Evolutionary conservation across 1,284 basidiomycete genomes (phyloP), one percentile per base, ranked within the genome.

Genomic region (Tausonia pullulans): DNA sequence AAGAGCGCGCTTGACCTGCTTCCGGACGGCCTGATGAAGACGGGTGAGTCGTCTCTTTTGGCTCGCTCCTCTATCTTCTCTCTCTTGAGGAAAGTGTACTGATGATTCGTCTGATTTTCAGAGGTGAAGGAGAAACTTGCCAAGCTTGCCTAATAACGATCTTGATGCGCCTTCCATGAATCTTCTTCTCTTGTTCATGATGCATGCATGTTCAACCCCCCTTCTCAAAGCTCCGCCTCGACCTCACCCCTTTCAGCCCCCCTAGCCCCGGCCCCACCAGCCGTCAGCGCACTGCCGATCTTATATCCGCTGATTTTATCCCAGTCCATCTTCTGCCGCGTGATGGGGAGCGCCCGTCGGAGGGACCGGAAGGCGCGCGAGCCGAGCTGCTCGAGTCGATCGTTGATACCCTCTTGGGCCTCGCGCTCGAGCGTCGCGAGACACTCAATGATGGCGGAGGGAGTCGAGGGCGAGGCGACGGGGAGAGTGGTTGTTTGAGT

Each of bases 301-400:
- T 88, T 89, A 75, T 94, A 94, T 16, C 88, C 88, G 67, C 79
- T 55, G 65, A 90, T 90, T 81, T 87, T 91, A 69, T 93, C 91
- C 93, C 92, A 95, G 69, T 95, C 91, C 60, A 95, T 77, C 77
- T 94, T 94, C 73, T 91, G 88, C 70, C 89, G 82, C n/a, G 90
- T 95, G 72, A 96, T 80, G 0, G 93, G 93, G 66, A 97, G 76
- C 2, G 91, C 90, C 58, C 93, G 82, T 69, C 93, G 81, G 62
- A 97, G 79, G 8, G 72, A 71, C 75, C 90, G 89, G 82, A 96
- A 96, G 0, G 88, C 87, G 77, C 90, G 91, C 72, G 95, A 91
- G 57, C 87, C 83, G 83, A 97, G 86, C 69, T 88, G 84, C 46
- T 84, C 83, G 72, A 95, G 95, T 16, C 86, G 82, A 58, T 87